A percentile compares a stretch with the other conserved stretches of the same genome.
Evolutionary conservation across 2,329 filamentous ascomycete species (phyloP).

Genomic region (Teratosphaeria viscida): DNA sequence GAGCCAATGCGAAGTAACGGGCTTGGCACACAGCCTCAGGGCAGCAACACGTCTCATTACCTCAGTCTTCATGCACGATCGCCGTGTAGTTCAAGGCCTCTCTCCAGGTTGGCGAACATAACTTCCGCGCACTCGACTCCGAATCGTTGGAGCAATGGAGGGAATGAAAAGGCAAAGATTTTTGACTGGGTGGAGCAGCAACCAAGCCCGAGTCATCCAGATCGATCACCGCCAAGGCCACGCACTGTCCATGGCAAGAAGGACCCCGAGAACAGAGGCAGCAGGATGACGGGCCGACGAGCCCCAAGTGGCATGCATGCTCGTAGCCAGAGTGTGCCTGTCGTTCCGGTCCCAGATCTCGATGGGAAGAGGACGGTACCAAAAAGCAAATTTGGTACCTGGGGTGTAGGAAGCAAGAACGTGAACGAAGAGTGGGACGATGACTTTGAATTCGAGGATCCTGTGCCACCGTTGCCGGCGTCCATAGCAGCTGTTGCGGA

Average conservation of each 20-base stretch:
- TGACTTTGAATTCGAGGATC: constrained; percentile 67
- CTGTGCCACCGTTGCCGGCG: constrained; percentile 27
- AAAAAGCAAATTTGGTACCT: constrained; percentile 67
- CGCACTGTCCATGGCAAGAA: constrained; percentile 70
- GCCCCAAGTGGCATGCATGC: constrained; percentile 60
- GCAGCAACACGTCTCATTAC: constrained; percentile 14
- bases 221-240: constrained; percentile 52
- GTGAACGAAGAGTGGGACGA: constrained; percentile 84
- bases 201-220: constrained; percentile 51
- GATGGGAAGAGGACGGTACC: constrained; percentile 44
- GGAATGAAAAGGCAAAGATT: constrained; percentile 46
- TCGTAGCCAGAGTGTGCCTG: constrained; percentile 70
- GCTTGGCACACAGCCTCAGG: constrained; percentile 24
- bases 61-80: constrained; percentile 4
- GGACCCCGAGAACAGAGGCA: constrained; percentile 58
- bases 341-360: constrained; percentile 54
- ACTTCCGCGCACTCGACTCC: constrained; percentile 28
- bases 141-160: constrained; percentile 25
- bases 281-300: constrained; percentile 56
- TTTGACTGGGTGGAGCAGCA: constrained; percentile 61
- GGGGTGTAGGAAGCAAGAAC: constrained; percentile 68
- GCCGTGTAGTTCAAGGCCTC: constrained; percentile 16
- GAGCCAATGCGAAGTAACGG: constrained; percentile 18
- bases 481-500: constrained; percentile 10
- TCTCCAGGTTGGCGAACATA: constrained; percentile 12